Base-by-base conservation (phyloP, 2,329 filamentous ascomycete species). In the Fonsecaea nubica region DNA sequence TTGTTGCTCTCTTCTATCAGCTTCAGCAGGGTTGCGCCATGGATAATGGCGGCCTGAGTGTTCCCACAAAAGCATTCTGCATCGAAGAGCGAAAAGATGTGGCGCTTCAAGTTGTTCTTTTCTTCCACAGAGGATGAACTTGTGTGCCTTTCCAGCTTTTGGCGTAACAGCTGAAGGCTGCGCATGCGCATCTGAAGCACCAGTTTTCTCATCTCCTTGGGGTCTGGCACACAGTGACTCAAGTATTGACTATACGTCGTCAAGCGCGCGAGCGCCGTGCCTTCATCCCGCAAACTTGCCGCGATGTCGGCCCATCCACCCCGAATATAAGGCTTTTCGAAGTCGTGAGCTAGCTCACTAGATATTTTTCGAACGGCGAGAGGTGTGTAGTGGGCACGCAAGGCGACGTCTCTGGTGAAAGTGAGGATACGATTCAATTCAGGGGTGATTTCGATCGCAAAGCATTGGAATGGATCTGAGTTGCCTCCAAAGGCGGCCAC, bases 121-220 rank as follows among this genome's bases (percentile, higher is more conserved):
- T 55, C 53, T 35, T 55, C 53, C 33, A n/a, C 2, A 9, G 32
- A 9, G 18, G 53, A 55, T 21, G 15, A 36, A n/a, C 15, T 15
- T 18, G 53, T 18, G 53, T 55, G 53, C 15, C 53, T 36, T 21
- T 55, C 53, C 53, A 55, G 30, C 53, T 55, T 55, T 35, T 55
- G 18, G 9, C 53, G 53, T 30, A 55, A 36, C 4, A 55, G 25
- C 15, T 25, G 35, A 15, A 55, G 53, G 35, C 53, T 55, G 21
- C 53, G 53, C 35, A 33, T 33, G 3, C 53, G 53, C 53, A 55
- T 55, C n/a, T 36, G 53, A 15, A 35, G 18, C 7, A 32, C 53
- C 53, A 55, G 18, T 7, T 18, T 55, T 21, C 53, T 55, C 53
- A 56, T n/a, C 18, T 42, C 40, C 40, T 42, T 42, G 13, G 40